Conservation (phyloP, 2,329 filamentous ascomycete genomes). For the Exophiala mesophila region DNA sequence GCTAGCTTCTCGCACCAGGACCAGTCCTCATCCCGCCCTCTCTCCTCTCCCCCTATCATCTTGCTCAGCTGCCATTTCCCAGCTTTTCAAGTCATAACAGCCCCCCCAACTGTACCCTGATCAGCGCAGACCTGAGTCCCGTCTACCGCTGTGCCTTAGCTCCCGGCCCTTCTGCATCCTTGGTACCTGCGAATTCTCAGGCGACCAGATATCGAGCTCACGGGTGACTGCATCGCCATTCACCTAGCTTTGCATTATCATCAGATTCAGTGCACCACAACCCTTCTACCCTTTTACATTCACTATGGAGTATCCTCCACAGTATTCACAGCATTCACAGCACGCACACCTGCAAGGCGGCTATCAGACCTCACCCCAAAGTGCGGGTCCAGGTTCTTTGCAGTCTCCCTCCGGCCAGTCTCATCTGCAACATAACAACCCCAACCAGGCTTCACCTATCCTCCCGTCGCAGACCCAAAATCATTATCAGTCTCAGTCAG, state of each 20-base stretch:
- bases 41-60: conserved; percentile 41
- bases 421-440: conserved; percentile 55
- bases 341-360: conserved; percentile 54
- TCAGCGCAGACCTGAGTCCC: conserved; percentile 9
- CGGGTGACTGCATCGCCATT: conserved; percentile 14
- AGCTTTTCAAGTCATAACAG: conserved; percentile 17
- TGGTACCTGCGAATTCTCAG: conserved; percentile 16
- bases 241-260: conserved; percentile 14
- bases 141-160: conserved; percentile 15
- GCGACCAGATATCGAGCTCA: conserved; percentile 11
- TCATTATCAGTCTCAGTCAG: conserved; percentile 62
- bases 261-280: conserved; percentile 12
- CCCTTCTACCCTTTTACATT: conserved; percentile 8
- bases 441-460: conserved; percentile 71
- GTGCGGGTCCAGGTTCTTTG: conserved; percentile 50
- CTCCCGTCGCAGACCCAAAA: conserved; percentile 65
- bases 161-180: conserved; percentile 15
- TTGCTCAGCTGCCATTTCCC: conserved; percentile 14
- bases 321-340: conserved; percentile 65
- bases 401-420: conserved; percentile 69
- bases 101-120: conserved; percentile 16
- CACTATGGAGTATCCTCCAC: conserved; percentile 73
- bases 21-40: conserved; percentile 36
- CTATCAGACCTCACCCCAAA: conserved; percentile 58
- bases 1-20: conserved; percentile 39